These are phyloP conservation scores for Penicillium robsamsonii DNA, from an alignment of 495 filamentous ascomycete genomes.

Conservation along the genomic window DNA sequence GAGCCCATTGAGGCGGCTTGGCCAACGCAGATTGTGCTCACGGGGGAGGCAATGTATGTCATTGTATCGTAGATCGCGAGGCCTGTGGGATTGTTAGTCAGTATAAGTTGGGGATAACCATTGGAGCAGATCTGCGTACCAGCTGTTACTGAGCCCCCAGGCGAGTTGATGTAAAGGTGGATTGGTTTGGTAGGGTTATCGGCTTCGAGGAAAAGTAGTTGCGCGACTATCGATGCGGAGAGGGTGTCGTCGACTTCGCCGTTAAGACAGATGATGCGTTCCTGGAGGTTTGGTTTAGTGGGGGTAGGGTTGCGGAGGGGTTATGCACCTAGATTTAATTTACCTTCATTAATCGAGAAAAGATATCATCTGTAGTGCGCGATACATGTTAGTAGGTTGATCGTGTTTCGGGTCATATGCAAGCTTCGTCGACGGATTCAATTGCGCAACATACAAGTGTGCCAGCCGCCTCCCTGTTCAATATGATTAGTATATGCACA, in stretches of 20 bases:
- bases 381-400: conserved; percentile 17
- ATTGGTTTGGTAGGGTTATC: conserved; percentile 92
- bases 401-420: conserved; percentile 8
- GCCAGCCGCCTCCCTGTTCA: conserved; percentile 79
- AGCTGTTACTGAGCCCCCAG: conserved; percentile 92
- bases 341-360: conserved; percentile 76
- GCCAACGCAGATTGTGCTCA: conserved; percentile 91
- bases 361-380: conserved; percentile 67
- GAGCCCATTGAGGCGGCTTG: conserved; percentile 95
- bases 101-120: neutral
- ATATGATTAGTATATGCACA: conserved; percentile 34
- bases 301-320: neutral
- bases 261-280: conserved; percentile 95
- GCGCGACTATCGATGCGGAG: conserved; percentile 88
- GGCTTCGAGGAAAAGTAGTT: conserved; percentile 96
- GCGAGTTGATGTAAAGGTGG: conserved; percentile 95
- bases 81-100: conserved; percentile 39
- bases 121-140: conserved; percentile 35
- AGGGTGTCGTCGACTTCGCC: conserved; percentile 85
- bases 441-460: conserved; percentile 64
- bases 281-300: conserved; percentile 40
- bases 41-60: conserved; percentile 90
- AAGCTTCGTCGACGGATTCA: neutral
- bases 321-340: neutral
- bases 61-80: conserved; percentile 99